Base-by-base conservation (phyloP, 495 filamentous ascomycete genomes). In the Diplogelasinospora grovesii region DNA sequence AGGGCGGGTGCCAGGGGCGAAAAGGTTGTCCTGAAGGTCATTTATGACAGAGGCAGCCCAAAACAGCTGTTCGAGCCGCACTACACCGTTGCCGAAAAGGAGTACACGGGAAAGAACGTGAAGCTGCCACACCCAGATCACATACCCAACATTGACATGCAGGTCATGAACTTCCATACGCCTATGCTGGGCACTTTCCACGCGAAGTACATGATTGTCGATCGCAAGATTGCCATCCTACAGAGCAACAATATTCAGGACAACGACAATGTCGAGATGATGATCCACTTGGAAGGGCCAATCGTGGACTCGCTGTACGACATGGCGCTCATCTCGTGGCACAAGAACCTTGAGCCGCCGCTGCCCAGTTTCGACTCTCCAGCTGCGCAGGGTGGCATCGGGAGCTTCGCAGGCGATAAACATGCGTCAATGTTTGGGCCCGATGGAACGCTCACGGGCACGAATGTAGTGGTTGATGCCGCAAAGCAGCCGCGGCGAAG, bases 231-330 rank as follows among this genome's bases (percentile, higher is more conserved):
- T 23, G 84, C 74, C 2, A 59, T 84, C 1, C 45, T 87, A 3
- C 77, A 81, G 57, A 87, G 83, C 63, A 86, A 84, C 52, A 88
- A 88, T 45, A 81, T 88, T 34, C 77, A 81, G 65, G 83, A 86
- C 43, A 86, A 84, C 39, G 80, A 84, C 45, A 87, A 87, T 45
- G 25, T 85, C 29, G 83, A 87, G 63, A 89, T 89, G 85, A 75
- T 86, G 69, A 62, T 74, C n/a, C 81, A 84, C 23, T 49, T 88
- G 9, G 83, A 89, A 54, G 85, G 85, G 0, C 78, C 83, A 0
- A 81, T 87, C 45, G 83, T 88, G 1, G 82, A 88, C 53, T 73
- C 74, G 2, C 51, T 89, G 24, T 88, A 85, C 46, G 85, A 89
- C 43, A 75, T 75, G 39, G 78, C 78, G 4, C 57, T 89, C 24